A percentile compares a stretch with the other conserved stretches of the same genome.
Conservation (phyloP, 2,329 filamentous ascomycete genomes). For the Aspergillus quadrilineatus region DNA sequence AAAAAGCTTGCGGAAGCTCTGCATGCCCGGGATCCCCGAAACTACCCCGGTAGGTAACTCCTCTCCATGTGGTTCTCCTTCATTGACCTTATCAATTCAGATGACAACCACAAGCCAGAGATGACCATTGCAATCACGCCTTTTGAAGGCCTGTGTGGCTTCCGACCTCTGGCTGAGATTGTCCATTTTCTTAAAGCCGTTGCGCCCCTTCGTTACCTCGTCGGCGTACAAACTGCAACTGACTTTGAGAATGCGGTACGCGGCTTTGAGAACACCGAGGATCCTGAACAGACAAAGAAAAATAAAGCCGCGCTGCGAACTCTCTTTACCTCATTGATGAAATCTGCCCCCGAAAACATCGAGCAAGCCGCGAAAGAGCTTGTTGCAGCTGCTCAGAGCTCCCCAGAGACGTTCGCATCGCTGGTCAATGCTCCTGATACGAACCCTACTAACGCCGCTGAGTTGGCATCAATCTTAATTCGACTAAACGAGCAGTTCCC, state of each 20-base stretch:
- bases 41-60: slow-evolving; percentile 69
- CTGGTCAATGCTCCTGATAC: slow-evolving; percentile 33
- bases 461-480: slow-evolving; percentile 72
- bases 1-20: slow-evolving; percentile 90
- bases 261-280: slow-evolving; percentile 55
- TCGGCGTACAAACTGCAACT: slow-evolving; percentile 55
- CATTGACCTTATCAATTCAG: slow-evolving; percentile 36
- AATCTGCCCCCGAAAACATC: slow-evolving; percentile 66
- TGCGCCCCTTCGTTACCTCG: slow-evolving; percentile 62
- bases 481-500: slow-evolving; percentile 83
- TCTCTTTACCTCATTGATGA: slow-evolving; percentile 78
- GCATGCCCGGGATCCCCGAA: slow-evolving; percentile 80
- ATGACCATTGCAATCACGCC: slow-evolving; percentile 98
- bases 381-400: slow-evolving; percentile 66
- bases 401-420: slow-evolving; percentile 71
- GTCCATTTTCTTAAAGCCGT: slow-evolving; percentile 74
- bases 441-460: slow-evolving; percentile 47
- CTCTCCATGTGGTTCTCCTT: background rate
- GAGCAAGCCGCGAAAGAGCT: slow-evolving; percentile 66
- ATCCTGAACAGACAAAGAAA: slow-evolving; percentile 46
- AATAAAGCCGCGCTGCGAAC: slow-evolving; percentile 79
- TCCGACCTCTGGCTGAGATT: slow-evolving; percentile 84
- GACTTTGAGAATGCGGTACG: slow-evolving; percentile 58
- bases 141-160: slow-evolving; percentile 94
- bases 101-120: slow-evolving; percentile 99